These are phyloP conservation scores for Tillandsia leiboldiana DNA, from an alignment of 176 grass and related monocot genomes.

Conservation along the genomic window DNA sequence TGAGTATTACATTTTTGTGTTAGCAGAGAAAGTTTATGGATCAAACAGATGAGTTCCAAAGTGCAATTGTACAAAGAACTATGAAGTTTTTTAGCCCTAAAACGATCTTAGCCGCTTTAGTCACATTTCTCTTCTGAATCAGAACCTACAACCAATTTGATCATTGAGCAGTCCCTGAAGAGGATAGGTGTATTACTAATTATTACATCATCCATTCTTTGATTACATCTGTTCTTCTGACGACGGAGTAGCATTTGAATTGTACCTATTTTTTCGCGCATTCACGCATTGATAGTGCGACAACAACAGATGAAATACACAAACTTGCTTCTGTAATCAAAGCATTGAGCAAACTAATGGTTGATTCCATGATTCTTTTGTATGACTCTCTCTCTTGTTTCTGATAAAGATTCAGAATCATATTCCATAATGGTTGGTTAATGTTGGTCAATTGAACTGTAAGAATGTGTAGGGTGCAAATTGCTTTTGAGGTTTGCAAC, in stretches of 20 bases:
- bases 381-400: not conserved
- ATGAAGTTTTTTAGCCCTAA: constrained; percentile 33
- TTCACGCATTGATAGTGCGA: not conserved
- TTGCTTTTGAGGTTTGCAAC: too few species aligned
- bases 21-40: constrained; percentile 40
- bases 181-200: constrained; percentile 16
- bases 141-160: constrained; percentile 8
- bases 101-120: constrained; percentile 57
- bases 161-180: not conserved
- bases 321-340: constrained; percentile 4
- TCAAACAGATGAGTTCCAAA: constrained; percentile 26
- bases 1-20: not conserved
- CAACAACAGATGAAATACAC: not conserved
- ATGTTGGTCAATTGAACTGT: too few species aligned
- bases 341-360: not conserved
- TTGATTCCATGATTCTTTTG: not conserved
- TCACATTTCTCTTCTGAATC: constrained; percentile 62
- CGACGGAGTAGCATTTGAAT: constrained; percentile 22
- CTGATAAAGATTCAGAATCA: not conserved
- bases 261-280: constrained; percentile 3
- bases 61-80: constrained; percentile 23
- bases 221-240: constrained; percentile 12
- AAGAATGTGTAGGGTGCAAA: too few species aligned
- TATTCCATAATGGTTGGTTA: not conserved
- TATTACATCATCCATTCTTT: constrained; percentile 40